Evolutionary conservation across 1,284 basidiomycete species (phyloP).

Genomic region (Schizophyllum amplum): DNA sequence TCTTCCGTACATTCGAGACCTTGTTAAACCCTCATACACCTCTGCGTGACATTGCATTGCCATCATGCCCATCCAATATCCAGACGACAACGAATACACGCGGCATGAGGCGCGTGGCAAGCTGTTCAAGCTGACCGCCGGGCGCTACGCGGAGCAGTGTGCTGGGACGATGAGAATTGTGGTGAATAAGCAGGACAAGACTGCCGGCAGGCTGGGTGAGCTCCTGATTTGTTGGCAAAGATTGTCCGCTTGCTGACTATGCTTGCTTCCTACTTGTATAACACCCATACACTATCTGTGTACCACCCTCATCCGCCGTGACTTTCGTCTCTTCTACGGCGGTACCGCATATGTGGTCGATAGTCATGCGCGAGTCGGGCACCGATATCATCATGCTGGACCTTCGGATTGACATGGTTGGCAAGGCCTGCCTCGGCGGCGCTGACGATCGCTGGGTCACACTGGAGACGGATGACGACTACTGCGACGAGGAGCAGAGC

Average conservation of each 20-base stretch:
- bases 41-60: not conserved
- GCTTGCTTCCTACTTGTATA: too few species aligned
- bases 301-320: too few species aligned
- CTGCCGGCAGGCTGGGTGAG: not conserved
- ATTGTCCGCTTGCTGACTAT: too few species aligned
- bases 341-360: not conserved
- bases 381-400: not conserved
- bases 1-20: too few species aligned
- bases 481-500: not conserved
- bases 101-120: conserved; percentile 82
- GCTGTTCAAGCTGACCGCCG: conserved; percentile 55
- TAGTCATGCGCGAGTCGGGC: not conserved
- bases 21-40: too few species aligned
- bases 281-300: too few species aligned
- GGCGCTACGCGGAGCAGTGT: conserved; percentile 1
- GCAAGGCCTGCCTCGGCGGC: not conserved
- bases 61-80: not conserved
- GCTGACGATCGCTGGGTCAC: not conserved
- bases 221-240: not conserved
- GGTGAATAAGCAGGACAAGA: not conserved
- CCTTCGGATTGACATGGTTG: not conserved
- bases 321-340: not conserved
- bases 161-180: not conserved
- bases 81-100: conserved; percentile 85
- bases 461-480: not conserved